Evolutionary conservation across 352 stramenopile species (phyloP).

Genomic region (Blastocystis sp.): DNA sequence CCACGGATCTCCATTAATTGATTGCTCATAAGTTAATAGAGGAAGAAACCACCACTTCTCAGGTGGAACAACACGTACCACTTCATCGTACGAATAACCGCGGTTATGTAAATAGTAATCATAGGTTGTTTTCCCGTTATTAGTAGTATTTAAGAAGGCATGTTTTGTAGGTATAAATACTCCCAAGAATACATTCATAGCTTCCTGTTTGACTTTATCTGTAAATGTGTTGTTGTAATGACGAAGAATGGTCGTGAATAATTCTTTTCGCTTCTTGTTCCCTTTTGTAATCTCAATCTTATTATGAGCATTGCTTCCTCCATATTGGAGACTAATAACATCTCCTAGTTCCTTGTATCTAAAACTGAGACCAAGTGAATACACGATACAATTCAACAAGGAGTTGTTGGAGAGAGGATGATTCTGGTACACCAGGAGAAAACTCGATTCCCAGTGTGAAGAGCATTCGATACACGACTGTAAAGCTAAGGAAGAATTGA

Average conservation of each 20-base stretch:
- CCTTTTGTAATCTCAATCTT: slow-evolving; percentile 79
- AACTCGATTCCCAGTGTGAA: slow-evolving; percentile 56
- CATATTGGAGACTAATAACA: slow-evolving; percentile 96
- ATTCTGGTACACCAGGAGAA: not conserved
- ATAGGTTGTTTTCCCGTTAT: slow-evolving; percentile 74
- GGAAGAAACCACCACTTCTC: slow-evolving; percentile 79
- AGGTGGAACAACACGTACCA: slow-evolving; percentile 70
- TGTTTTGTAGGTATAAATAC: slow-evolving; percentile 74
- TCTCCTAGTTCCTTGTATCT: slow-evolving; percentile 96
- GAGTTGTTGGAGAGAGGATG: slow-evolving; percentile 13
- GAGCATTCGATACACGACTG: slow-evolving; percentile 56
- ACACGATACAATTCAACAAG: not conserved
- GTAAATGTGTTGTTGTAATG: slow-evolving; percentile 99
- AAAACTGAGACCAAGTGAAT: slow-evolving; percentile 82
- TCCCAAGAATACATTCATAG: slow-evolving; percentile 97
- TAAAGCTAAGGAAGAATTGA: slow-evolving; percentile 74
- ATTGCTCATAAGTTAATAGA: slow-evolving; percentile 72
- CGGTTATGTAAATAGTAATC: slow-evolving; percentile 84
- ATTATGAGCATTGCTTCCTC: slow-evolving; percentile 94
- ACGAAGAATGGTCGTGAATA: slow-evolving; percentile 92
- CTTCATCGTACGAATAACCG: slow-evolving; percentile 69
- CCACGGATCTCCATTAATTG: slow-evolving; percentile 44
- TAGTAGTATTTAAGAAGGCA: slow-evolving; percentile 64
- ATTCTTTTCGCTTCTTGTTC: slow-evolving; percentile 64
- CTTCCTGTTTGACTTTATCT: slow-evolving; percentile 92